Conservation (phyloP, 306 rosid genomes). For the Cucurbita ficifolia region DNA sequence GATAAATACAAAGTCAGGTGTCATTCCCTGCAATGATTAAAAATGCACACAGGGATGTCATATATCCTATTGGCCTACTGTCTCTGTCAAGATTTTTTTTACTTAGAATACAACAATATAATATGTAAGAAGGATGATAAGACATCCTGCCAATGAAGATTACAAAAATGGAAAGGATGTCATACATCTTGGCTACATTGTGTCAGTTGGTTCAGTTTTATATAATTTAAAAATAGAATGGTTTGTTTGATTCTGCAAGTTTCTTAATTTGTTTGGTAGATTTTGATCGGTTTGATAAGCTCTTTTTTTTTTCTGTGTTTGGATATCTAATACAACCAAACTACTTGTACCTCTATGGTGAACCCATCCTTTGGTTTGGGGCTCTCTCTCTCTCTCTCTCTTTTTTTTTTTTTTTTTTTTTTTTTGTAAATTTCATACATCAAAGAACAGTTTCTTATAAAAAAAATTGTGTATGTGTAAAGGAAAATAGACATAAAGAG, state of each 20-base stretch:
- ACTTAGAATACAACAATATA: not conserved
- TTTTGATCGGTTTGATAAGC: not conserved
- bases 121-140: not conserved
- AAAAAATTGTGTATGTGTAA: not conserved
- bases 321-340: not conserved
- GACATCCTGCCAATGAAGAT: not conserved
- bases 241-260: not conserved
- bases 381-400: no score
- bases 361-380: no score
- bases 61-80: not conserved
- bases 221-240: not conserved
- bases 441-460: not conserved
- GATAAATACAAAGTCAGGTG: conserved; percentile 10
- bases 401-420: not conserved
- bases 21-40: not conserved
- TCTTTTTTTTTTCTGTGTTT: not conserved
- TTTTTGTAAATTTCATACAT: not conserved
- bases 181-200: not conserved
- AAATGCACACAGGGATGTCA: not conserved
- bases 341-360: no score
- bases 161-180: not conserved
- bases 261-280: not conserved
- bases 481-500: not conserved
- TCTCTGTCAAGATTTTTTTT: not conserved
- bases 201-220: not conserved